These are phyloP conservation scores for Linaria vulgaris DNA, from an alignment of 257 asterid species.

Conservation along the genomic window DNA sequence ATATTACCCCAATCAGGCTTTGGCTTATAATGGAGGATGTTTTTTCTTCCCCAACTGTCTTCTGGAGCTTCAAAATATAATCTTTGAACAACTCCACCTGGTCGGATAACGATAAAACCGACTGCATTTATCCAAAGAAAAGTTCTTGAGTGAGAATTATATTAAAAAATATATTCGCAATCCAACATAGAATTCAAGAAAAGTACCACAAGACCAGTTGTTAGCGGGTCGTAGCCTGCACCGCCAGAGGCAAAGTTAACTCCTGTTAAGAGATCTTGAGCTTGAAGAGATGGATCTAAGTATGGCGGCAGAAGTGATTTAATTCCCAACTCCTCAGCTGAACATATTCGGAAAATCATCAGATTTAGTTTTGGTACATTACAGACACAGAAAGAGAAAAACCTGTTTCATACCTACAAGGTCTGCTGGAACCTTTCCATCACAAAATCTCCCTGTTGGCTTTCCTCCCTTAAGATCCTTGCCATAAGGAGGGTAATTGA, in stretches of 20 bases:
- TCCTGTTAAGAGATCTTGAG: constrained; percentile 65
- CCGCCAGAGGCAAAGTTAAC: constrained; percentile 77
- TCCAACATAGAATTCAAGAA: not conserved
- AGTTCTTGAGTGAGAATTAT: too few species aligned
- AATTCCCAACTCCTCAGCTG: constrained; percentile 62
- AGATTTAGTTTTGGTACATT: not conserved
- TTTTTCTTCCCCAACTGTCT: constrained; percentile 43
- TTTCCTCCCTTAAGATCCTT: constrained; percentile 57
- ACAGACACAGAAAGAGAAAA: not conserved
- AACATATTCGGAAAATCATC: not conserved
- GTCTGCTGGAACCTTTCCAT: constrained; percentile 68
- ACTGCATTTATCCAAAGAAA: constrained; percentile 30
- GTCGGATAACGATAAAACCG: constrained; percentile 37
- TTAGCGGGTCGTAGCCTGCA: constrained; percentile 63
- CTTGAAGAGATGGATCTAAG: constrained; percentile 48
- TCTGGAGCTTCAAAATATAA: constrained; percentile 36
- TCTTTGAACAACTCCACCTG: constrained; percentile 46
- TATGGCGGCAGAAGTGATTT: constrained; percentile 54
- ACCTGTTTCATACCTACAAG: constrained; percentile 38
- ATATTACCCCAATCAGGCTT: constrained; percentile 26
- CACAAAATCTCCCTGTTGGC: constrained; percentile 62
- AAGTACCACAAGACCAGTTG: constrained; percentile 42
- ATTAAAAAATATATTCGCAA: not conserved
- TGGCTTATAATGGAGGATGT: constrained; percentile 31
- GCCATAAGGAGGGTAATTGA: constrained; percentile 60